Evolutionary conservation across 2,329 filamentous ascomycete species (phyloP).

Genomic region (Alternaria sp.): DNA sequence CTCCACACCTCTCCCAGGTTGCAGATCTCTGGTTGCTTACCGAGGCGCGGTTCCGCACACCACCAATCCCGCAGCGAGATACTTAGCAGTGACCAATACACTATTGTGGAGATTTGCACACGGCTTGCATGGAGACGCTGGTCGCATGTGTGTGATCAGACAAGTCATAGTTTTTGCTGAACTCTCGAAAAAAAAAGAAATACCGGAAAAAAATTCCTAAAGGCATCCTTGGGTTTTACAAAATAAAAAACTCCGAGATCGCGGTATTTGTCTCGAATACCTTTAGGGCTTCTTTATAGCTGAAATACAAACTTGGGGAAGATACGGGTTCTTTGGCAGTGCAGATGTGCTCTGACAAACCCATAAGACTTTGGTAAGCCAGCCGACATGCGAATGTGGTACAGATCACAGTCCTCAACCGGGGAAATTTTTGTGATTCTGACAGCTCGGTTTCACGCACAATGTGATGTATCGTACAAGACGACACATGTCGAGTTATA

Average conservation of each 20-base stretch:
- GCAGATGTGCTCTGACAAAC: not conserved
- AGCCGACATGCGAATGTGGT: not conserved
- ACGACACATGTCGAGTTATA: conserved; percentile 3
- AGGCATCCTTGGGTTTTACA: no score
- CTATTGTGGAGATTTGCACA: conserved; percentile 4
- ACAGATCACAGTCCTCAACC: not conserved
- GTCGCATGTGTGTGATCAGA: not conserved
- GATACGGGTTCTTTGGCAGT: not conserved
- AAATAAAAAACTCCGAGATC: not conserved
- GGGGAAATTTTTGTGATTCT: conserved; percentile 9
- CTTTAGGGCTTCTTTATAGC: no score
- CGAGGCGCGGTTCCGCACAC: conserved; percentile 15
- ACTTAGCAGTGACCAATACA: conserved; percentile 21
- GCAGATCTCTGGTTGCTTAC: conserved; percentile 18
- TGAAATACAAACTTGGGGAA: no score
- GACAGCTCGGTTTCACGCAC: conserved; percentile 16
- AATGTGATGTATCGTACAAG: conserved; percentile 5
- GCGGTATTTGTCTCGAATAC: no score
- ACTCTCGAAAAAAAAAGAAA: no score
- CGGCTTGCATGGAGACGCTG: not conserved
- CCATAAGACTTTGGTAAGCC: not conserved
- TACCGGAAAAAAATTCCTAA: no score
- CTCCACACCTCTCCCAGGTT: conserved; percentile 18
- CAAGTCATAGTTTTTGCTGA: not conserved
- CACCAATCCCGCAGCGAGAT: conserved; percentile 15